phyloP scores from a whole-genome alignment of 2,329 filamentous ascomycete genomes.

The Dactylellina drechsleri region DNA sequence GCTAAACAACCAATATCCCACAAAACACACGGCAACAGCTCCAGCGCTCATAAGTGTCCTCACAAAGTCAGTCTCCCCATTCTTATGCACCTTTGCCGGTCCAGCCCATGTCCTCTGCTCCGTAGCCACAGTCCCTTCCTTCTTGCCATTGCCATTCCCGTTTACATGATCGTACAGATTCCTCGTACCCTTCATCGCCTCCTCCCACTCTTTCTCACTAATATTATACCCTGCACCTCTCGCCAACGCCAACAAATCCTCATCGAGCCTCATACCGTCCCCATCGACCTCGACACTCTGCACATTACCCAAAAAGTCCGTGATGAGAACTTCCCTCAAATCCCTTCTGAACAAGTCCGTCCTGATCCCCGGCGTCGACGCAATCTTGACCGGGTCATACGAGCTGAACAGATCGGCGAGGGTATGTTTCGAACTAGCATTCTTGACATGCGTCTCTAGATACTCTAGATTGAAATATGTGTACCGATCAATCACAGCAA shows the following conservation, averaged over 20 bases:
- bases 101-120: slow-evolving; percentile 56
- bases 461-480: slow-evolving; percentile 99
- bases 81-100: slow-evolving; percentile 54
- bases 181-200: slow-evolving; percentile 61
- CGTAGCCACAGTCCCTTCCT: slow-evolving; percentile 55
- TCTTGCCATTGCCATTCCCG: slow-evolving; percentile 56
- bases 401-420: slow-evolving; percentile 95
- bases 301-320: slow-evolving; percentile 98
- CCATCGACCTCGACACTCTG: slow-evolving; percentile 92
- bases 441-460: slow-evolving; percentile 86
- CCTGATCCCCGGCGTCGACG: slow-evolving; percentile 87
- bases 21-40: slow-evolving; percentile 70
- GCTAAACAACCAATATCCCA: slow-evolving; percentile 59
- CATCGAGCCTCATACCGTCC: slow-evolving; percentile 68
- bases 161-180: slow-evolving; percentile 59
- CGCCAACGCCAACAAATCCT: slow-evolving; percentile 80
- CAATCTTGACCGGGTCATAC: slow-evolving; percentile 93
- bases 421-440: slow-evolving; percentile 85
- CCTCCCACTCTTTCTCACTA: slow-evolving; percentile 66
- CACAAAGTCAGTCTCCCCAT: slow-evolving; percentile 56
- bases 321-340: slow-evolving; percentile 69
- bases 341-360: slow-evolving; percentile 90
- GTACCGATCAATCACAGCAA: slow-evolving; percentile 97
- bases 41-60: slow-evolving; percentile 73
- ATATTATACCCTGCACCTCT: slow-evolving; percentile 72